Conservation (phyloP, 306 rosid genomes). For the Astragalus glycyphyllos region DNA sequence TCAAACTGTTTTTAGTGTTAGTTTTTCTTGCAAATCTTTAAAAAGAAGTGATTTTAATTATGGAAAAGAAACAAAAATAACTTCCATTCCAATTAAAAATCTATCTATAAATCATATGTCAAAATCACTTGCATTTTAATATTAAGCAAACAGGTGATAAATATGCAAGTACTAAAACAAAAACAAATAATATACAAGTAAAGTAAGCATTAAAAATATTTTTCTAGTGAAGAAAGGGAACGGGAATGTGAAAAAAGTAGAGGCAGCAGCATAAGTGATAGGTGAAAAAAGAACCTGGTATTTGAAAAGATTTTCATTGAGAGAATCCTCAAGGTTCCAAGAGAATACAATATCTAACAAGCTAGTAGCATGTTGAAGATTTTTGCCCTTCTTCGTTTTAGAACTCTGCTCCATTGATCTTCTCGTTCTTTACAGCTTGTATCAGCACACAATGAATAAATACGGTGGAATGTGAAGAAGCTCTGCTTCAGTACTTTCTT, state of each 20-base stretch:
- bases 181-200: background rate
- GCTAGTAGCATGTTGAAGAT: background rate
- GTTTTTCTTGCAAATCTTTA: too few species aligned
- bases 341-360: constrained; percentile 46
- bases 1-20: too few species aligned
- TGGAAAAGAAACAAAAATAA: too few species aligned
- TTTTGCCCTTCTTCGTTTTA: background rate
- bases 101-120: too few species aligned
- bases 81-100: too few species aligned
- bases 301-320: constrained; percentile 37
- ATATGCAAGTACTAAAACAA: background rate
- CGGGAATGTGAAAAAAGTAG: background rate
- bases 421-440: background rate
- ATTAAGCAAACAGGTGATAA: too few species aligned
- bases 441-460: too few species aligned
- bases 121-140: too few species aligned
- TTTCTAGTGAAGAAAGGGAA: background rate
- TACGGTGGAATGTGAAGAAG: too few species aligned
- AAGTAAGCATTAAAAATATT: too few species aligned
- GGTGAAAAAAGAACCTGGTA: constrained; percentile 37
- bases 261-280: background rate
- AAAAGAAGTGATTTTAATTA: too few species aligned
- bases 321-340: constrained; percentile 47
- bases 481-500: too few species aligned
- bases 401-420: constrained; percentile 12